phyloP scores from a whole-genome alignment of 139 green algal species.

The Chlorella vulgaris region DNA sequence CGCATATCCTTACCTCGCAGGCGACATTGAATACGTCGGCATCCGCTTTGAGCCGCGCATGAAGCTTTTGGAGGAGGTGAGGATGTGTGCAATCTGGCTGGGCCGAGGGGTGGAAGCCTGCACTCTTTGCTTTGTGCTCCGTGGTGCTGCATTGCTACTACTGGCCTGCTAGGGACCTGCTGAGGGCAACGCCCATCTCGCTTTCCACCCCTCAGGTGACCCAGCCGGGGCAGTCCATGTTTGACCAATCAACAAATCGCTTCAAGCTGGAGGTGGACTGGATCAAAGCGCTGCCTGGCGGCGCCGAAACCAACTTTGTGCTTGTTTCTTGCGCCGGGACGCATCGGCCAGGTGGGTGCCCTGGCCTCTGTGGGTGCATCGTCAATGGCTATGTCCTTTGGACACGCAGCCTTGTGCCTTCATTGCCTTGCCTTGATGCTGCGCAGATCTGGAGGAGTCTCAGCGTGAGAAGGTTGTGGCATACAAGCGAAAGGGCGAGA shows the following conservation, averaged over 20 bases:
- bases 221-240: slow-evolving; percentile 38
- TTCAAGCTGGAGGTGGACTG: slow-evolving; percentile 76
- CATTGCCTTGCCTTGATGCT: too few species aligned
- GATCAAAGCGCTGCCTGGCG: slow-evolving; percentile 81
- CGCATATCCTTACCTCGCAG: too few species aligned
- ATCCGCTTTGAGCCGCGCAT: slow-evolving; percentile 61
- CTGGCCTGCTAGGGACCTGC: not conserved
- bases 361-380: too few species aligned
- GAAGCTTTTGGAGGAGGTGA: slow-evolving; percentile 39
- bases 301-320: slow-evolving; percentile 87
- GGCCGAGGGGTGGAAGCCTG: not conserved
- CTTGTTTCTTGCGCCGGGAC: slow-evolving; percentile 11
- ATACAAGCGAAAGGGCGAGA: slow-evolving; percentile 85
- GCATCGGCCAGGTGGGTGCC: slow-evolving; percentile 8
- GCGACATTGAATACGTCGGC: slow-evolving; percentile 41
- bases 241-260: slow-evolving; percentile 33
- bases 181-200: not conserved
- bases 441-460: slow-evolving; percentile 54
- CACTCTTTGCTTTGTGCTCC: not conserved
- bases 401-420: too few species aligned
- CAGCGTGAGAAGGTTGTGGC: slow-evolving; percentile 47
- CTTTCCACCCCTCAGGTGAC: slow-evolving; percentile 8
- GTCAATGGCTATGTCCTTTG: too few species aligned
- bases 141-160: not conserved
- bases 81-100: not conserved